Percentiles rank a stretch among this genome's conserved stretches.
Evolutionary conservation across 345 rosid genomes (phyloP).

Genomic region (Syzygium jambos): DNA sequence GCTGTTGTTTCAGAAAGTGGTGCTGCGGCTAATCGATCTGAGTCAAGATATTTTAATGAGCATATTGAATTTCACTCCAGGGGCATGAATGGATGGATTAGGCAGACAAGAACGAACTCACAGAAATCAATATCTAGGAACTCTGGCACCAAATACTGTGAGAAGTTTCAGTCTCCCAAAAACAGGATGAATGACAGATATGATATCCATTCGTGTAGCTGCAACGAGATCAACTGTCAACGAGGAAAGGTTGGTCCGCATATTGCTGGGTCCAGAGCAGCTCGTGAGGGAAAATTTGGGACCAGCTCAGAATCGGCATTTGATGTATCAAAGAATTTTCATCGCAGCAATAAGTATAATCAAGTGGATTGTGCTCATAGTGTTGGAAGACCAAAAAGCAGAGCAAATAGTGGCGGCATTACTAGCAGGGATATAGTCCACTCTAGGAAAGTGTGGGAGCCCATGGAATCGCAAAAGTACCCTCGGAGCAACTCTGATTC

Average conservation of each 20-base stretch:
- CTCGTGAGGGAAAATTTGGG: slow-evolving; percentile 37
- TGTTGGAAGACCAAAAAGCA: slow-evolving; percentile 52
- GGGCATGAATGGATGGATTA: slow-evolving; percentile 37
- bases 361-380: slow-evolving; percentile 37
- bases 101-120: slow-evolving; percentile 38
- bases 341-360: slow-evolving; percentile 41
- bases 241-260: slow-evolving; percentile 49
- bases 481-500: slow-evolving; percentile 56
- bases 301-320: slow-evolving; percentile 38
- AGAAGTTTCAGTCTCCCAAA: slow-evolving; percentile 45
- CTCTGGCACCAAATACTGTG: slow-evolving; percentile 39
- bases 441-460: slow-evolving; percentile 72
- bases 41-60: slow-evolving; percentile 47
- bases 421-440: slow-evolving; percentile 30
- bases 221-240: slow-evolving; percentile 44
- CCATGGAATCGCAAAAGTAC: slow-evolving; percentile 56
- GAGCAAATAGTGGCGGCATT: slow-evolving; percentile 22
- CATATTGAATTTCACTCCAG: slow-evolving; percentile 40
- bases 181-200: slow-evolving; percentile 45
- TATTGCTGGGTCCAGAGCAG: slow-evolving; percentile 38
- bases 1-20: slow-evolving; percentile 39
- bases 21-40: slow-evolving; percentile 30
- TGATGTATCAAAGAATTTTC: slow-evolving; percentile 54
- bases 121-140: slow-evolving; percentile 39
- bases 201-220: slow-evolving; percentile 53